Conservation (phyloP, 2,329 filamentous ascomycete genomes). For the Aspergillus arachidicola region DNA sequence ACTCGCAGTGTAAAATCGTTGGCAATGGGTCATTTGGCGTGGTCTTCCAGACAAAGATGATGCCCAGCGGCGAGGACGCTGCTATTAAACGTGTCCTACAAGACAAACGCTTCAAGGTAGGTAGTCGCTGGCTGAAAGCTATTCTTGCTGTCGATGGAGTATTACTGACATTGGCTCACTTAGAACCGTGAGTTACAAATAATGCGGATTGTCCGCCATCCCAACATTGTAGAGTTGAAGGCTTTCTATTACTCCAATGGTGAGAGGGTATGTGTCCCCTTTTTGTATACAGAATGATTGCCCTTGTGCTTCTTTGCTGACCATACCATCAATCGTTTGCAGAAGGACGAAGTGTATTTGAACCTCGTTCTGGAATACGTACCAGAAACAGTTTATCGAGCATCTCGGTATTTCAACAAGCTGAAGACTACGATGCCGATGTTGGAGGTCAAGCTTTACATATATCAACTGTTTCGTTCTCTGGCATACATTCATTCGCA, state of each 20-base stretch:
- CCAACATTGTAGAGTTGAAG: slow-evolving; percentile 98
- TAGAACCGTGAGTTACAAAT: slow-evolving; percentile 99
- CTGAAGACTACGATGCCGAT: slow-evolving; percentile 99
- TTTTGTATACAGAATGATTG: not conserved
- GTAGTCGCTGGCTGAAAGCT: slow-evolving; percentile 8
- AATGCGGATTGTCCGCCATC: slow-evolving; percentile 98
- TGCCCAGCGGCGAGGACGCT: slow-evolving; percentile 95
- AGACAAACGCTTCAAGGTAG: slow-evolving; percentile 99
- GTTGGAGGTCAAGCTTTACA: slow-evolving; percentile 98
- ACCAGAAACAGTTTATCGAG: slow-evolving; percentile 96
- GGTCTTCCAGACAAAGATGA: slow-evolving; percentile 98
- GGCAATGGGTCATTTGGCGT: slow-evolving; percentile 98
- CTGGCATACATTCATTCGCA: slow-evolving; percentile 99
- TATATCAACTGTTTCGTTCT: slow-evolving; percentile 97
- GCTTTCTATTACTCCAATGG: slow-evolving; percentile 99
- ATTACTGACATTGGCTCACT: slow-evolving; percentile 2
- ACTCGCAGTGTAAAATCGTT: slow-evolving; percentile 99
- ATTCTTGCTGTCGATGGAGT: not conserved
- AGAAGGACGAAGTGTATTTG: slow-evolving; percentile 98
- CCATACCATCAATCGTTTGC: slow-evolving; percentile 9
- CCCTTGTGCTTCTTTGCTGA: slow-evolving; percentile 9
- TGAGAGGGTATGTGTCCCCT: slow-evolving; percentile 72
- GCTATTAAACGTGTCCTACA: slow-evolving; percentile 98
- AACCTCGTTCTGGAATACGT: slow-evolving; percentile 98
- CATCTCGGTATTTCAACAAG: slow-evolving; percentile 99